Evolutionary conservation across 2,329 filamentous ascomycete species (phyloP).

Genomic region (Blastomyces percursus): DNA sequence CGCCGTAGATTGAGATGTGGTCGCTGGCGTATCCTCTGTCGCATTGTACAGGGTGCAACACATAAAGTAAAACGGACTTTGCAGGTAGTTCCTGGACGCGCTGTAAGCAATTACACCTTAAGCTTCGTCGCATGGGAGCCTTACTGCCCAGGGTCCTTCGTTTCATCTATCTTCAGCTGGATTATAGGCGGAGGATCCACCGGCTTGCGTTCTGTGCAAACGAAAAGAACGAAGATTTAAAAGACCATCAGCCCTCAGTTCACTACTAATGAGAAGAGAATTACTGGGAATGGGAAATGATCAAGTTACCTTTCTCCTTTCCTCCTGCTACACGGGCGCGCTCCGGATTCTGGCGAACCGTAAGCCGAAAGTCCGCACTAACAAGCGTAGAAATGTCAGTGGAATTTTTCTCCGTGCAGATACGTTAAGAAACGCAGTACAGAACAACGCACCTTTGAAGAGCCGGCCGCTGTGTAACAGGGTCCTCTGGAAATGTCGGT

Average conservation of each 20-base stretch:
- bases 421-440: constrained; percentile 1
- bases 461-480: constrained; percentile 29
- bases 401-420: constrained; percentile 3
- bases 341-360: constrained; percentile 55
- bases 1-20: constrained; percentile 40
- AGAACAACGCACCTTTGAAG: constrained; percentile 29
- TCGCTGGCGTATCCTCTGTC: constrained; percentile 35
- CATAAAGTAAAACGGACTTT: constrained; percentile 56
- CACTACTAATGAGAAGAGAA: not conserved
- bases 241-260: constrained; percentile 9
- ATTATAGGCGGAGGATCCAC: constrained; percentile 77
- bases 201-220: constrained; percentile 59
- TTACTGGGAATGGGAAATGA: not conserved
- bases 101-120: not conserved
- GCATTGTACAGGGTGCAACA: constrained; percentile 45
- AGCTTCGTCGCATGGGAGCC: constrained; percentile 22
- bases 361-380: constrained; percentile 43
- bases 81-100: constrained; percentile 41
- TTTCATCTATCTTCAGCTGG: constrained; percentile 49
- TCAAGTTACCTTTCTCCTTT: constrained; percentile 58
- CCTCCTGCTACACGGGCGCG: constrained; percentile 57
- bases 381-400: constrained; percentile 6
- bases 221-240: constrained; percentile 1
- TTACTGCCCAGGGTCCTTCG: constrained; percentile 49
- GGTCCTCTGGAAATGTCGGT: constrained; percentile 31